Evolutionary conservation across 2,329 filamentous ascomycete genomes (phyloP).

Genomic region (Chrysosporium queenslandicum): DNA sequence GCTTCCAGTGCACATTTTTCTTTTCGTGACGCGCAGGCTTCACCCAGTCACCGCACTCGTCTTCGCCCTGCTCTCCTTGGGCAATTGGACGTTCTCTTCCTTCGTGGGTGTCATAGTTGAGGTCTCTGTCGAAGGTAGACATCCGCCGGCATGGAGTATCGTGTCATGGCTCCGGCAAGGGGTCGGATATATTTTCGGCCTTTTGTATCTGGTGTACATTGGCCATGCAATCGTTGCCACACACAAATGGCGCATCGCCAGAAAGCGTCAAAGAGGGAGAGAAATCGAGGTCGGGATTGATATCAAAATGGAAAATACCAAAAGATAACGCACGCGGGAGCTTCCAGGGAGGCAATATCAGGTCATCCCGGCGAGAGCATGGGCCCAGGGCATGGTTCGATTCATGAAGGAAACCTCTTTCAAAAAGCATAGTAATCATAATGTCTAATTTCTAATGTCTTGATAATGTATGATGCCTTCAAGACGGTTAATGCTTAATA

Average conservation of each 20-base stretch:
- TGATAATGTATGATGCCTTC: background rate
- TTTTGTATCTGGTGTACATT: conserved; percentile 11
- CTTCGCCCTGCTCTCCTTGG: background rate
- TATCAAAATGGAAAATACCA: background rate
- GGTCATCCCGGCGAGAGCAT: background rate
- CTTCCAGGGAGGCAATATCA: background rate
- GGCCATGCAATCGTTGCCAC: background rate
- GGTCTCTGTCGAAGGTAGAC: background rate
- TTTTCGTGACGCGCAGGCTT: conserved; percentile 1
- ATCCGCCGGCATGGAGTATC: background rate
- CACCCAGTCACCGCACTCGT: conserved; percentile 12
- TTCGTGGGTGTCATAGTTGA: background rate
- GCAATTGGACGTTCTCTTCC: background rate
- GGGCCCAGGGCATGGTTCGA: background rate
- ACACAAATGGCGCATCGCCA: conserved; percentile 3
- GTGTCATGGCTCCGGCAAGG: conserved; percentile 8
- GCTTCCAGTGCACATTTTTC: conserved; percentile 9
- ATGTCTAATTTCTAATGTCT: background rate
- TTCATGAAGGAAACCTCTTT: no score
- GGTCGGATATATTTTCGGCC: background rate
- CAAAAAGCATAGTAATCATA: no score
- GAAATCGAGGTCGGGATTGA: background rate
- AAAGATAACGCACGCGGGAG: background rate
- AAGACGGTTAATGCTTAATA: no score
- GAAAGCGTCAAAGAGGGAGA: background rate